Evolutionary conservation across 1,139 yeast species (phyloP).

Genomic region (Candida sanyaensis): DNA sequence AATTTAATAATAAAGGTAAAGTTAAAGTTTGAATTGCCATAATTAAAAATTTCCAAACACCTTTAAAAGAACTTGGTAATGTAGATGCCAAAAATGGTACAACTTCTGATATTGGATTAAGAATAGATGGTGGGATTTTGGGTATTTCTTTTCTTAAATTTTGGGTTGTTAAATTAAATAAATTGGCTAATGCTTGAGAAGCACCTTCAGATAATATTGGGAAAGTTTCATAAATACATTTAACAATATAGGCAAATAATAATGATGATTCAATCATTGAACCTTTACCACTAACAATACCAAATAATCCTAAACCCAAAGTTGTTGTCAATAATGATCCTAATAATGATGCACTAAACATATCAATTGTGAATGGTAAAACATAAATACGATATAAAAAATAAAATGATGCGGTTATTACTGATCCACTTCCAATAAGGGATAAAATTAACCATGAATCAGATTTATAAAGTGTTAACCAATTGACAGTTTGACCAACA

Average conservation of each 20-base stretch:
- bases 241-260: conserved; percentile 85
- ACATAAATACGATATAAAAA: conserved; percentile 83
- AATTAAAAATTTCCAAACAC: conserved; percentile 68
- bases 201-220: conserved; percentile 72
- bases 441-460: conserved; percentile 82
- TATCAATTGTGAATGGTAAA: conserved; percentile 68
- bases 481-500: conserved; percentile 76
- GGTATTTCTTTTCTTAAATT: conserved; percentile 42
- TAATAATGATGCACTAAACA: conserved; percentile 75
- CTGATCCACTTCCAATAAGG: conserved; percentile 71
- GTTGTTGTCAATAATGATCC: conserved; percentile 85
- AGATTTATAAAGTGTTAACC: conserved; percentile 68
- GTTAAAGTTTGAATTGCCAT: conserved; percentile 77
- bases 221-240: conserved; percentile 87
- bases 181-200: conserved; percentile 35
- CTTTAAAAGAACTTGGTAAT: conserved; percentile 58
- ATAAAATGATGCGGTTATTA: conserved; percentile 73
- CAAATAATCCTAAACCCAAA: conserved; percentile 73
- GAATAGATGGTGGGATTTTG: conserved; percentile 41
- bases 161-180: conserved; percentile 40
- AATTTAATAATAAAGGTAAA: conserved; percentile 75
- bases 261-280: conserved; percentile 87
- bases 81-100: conserved; percentile 53
- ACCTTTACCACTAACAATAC: conserved; percentile 81
- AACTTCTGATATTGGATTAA: conserved; percentile 40